Evolutionary conservation across 495 filamentous ascomycete genomes (phyloP), one percentile per base, ranked within the genome.

Genomic region (Penicillium crystallinum): DNA sequence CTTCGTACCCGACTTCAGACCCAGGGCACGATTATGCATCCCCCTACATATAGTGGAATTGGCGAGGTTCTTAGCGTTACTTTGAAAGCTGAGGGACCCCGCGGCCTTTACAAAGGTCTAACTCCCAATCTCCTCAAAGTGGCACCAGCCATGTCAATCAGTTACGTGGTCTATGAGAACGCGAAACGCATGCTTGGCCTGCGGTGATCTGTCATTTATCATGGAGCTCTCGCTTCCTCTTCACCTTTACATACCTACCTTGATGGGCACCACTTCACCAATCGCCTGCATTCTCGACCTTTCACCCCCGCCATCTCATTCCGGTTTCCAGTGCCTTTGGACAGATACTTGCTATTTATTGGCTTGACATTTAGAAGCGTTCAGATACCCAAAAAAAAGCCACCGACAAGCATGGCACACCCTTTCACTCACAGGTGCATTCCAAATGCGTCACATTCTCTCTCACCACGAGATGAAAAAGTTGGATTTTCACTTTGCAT

Each of bases 121-220:
- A 96, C 92, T 23, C 93, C 93, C 22, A 99, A 97, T 61, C 78
- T 99, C 17, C 77, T 97, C 59, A 99, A 99, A 71, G 93, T 99
- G 30, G 90, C 92, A 8, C 93, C 93, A 0, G 92, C 93, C 40
- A 89, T 99, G 21, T 95, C 89, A 53, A 99, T 99, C 68, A 91
- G 92, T 36, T 98, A 96, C 76, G 88, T 97, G 66, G 91, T 93
- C 43, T 98, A 98, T 66, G 93, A 98, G 69, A 96, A 97, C 62
- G 81, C 89, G 44, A 98, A 98, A 75, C 82, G 79, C 47, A 65
- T 86, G 23, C 73, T 97, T 54, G 80, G 83, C 18, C 72, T 97
- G 51, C 82, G 72, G 56, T 92, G 65, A 78, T 55, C 30, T n/a
- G 30, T 39, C 15, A 9, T 14, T 36, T 14, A 4, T 9, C 27